A percentile compares a stretch with the other conserved stretches of the same genome.
Evolutionary conservation across 495 filamentous ascomycete species (phyloP).

Genomic region (Xylaria venustula): DNA sequence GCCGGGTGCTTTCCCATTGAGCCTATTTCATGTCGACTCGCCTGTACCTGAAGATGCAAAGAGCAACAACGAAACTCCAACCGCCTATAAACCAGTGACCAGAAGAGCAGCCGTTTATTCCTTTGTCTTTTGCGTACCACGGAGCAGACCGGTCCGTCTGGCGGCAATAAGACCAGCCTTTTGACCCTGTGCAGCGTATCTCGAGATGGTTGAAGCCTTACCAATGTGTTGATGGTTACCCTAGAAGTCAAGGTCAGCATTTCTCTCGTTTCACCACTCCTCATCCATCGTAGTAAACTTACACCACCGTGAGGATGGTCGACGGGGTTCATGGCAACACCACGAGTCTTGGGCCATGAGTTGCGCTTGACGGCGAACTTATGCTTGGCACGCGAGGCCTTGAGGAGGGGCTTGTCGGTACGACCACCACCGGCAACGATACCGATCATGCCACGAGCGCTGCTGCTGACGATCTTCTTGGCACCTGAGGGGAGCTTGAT

Average conservation of each 20-base stretch:
- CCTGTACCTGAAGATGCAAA: constrained; percentile 57
- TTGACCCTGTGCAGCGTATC: constrained; percentile 96
- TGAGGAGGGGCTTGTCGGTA: constrained; percentile 98
- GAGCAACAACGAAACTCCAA: constrained; percentile 55
- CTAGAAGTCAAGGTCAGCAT: constrained; percentile 46
- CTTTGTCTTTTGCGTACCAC: constrained; percentile 99
- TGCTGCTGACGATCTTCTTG: constrained; percentile 97
- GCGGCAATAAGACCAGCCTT: constrained; percentile 99
- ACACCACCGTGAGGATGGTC: constrained; percentile 98
- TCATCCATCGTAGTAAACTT: constrained; percentile 25
- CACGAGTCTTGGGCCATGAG: constrained; percentile 99
- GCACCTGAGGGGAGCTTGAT: constrained; percentile 98
- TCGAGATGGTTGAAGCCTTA: constrained; percentile 99
- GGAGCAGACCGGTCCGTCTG: constrained; percentile 96
- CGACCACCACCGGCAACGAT: constrained; percentile 98
- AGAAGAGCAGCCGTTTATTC: constrained; percentile 61
- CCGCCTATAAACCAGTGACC: constrained; percentile 51
- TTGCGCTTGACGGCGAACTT: constrained; percentile 99
- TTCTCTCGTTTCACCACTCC: background rate
- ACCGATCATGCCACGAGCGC: constrained; percentile 95
- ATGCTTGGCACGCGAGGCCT: constrained; percentile 97
- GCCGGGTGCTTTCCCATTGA: constrained; percentile 37
- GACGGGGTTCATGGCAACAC: constrained; percentile 99
- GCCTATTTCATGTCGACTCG: constrained; percentile 39
- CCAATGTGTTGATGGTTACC: constrained; percentile 99